Percentiles rank a stretch among this genome's conserved stretches.
Evolutionary conservation across 345 rosid species (phyloP).

Genomic region (Eucalyptus grandis): DNA sequence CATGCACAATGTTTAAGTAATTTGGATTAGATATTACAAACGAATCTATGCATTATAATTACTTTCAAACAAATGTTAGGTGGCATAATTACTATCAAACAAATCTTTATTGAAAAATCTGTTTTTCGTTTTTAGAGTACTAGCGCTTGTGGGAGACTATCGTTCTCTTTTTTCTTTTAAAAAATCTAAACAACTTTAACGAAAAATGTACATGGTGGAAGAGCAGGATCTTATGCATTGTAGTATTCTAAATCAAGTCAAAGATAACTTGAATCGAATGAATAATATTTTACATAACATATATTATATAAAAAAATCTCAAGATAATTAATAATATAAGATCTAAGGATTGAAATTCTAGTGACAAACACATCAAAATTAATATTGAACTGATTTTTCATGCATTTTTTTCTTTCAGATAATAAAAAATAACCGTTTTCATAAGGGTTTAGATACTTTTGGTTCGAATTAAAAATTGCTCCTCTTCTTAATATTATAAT

Average conservation of each 20-base stretch:
- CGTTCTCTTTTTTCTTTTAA: not conserved
- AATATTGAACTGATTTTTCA: too few species aligned
- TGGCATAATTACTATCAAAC: not conserved
- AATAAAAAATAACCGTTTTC: too few species aligned
- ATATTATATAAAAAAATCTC: not conserved
- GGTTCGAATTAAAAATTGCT: too few species aligned
- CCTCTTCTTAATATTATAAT: too few species aligned
- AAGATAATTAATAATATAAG: too few species aligned
- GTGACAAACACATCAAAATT: too few species aligned
- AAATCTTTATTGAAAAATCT: too few species aligned
- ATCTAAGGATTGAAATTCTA: too few species aligned
- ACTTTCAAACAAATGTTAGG: not conserved
- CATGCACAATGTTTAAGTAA: not conserved
- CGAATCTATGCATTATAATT: too few species aligned
- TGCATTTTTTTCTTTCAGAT: too few species aligned
- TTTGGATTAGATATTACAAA: not conserved
- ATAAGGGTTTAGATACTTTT: too few species aligned
- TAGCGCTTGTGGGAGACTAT: not conserved
- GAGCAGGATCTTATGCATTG: not conserved
- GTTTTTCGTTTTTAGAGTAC: not conserved
- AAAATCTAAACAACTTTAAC: not conserved
- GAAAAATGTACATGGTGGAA: not conserved
- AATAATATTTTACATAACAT: not conserved
- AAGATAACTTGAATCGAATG: not conserved
- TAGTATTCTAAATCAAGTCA: not conserved